Base-by-base conservation (phyloP, 306 rosid genomes). In the Castanospermum australe region DNA sequence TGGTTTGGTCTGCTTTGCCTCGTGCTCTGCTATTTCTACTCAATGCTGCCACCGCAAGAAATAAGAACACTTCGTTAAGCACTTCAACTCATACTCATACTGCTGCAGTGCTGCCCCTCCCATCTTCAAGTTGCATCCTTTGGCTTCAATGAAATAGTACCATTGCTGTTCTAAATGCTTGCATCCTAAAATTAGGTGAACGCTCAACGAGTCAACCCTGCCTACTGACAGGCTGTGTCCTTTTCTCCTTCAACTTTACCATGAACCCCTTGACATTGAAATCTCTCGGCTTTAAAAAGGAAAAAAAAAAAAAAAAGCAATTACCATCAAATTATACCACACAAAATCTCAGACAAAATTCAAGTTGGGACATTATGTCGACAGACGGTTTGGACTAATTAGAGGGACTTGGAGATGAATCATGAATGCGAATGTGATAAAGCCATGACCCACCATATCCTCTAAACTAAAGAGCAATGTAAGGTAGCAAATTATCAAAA, bases 371-470 rank as follows among this genome's bases (percentile, higher is more conserved):
- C 25, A 5, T 36, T 32, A 32, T 30, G 20, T 30, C 5, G 36
- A 9, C 28, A n/a, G 75, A 20, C 32, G 10, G 3, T 13, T 36
- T 55, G 54, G 38, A 54, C 9, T 10, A 35, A 12, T 22, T 12
- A 8, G 13, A 71, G 41, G 13, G n/a, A n/a, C n/a, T n/a, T n/a
- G n/a, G n/a, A n/a, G n/a, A n/a, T n/a, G n/a, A n/a, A n/a, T n/a
- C n/a, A n/a, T n/a, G n/a, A n/a, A 15, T 11, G 36, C 36, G 18
- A 50, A 30, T n/a, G 4, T 8, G 61, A 69, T 47, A 48, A 71
- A 38, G 4, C 51, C 9, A 51, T 48, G 81, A 73, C 61, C 86
- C 86, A 83, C 83, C 61, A 47, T 78, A 83, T 83, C 86, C 83
- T 73, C 67, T 47, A 56, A 75, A 70, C 30, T 17, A n/a, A 68